Percentiles rank a stretch among this genome's conserved stretches.
These are phyloP conservation scores for Lithocarpus polystachyus DNA, from an alignment of 306 rosid species.

Conservation along the genomic window DNA sequence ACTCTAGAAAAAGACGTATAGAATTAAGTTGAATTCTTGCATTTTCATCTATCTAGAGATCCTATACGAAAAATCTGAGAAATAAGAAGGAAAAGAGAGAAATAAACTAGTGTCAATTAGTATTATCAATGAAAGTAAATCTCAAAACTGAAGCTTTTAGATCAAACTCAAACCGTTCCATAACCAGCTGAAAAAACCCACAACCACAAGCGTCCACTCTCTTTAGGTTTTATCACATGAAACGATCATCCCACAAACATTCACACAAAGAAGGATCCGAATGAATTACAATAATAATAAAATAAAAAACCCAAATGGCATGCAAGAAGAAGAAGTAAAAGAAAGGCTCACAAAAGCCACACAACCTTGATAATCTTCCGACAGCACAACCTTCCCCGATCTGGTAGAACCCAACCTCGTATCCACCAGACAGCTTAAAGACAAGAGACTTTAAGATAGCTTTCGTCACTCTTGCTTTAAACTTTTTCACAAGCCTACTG, in stretches of 20 bases:
- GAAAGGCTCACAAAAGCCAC: constrained; percentile 4
- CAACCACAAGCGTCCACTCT: neutral
- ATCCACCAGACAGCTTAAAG: constrained; percentile 20
- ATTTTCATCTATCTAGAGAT: neutral
- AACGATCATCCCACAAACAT: neutral
- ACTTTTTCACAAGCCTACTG: constrained; percentile 11
- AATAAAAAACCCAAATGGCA: neutral
- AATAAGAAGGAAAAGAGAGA: neutral
- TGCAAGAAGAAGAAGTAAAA: constrained; percentile 5
- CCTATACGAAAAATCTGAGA: neutral
- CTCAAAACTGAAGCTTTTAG: neutral
- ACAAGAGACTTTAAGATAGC: neutral
- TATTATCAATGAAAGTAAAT: neutral
- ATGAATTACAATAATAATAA: neutral
- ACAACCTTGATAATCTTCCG: constrained; percentile 36
- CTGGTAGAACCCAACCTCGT: constrained; percentile 42
- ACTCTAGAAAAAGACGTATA: neutral
- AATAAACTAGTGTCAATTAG: neutral
- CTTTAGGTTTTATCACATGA: neutral
- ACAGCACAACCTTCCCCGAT: constrained; percentile 31
- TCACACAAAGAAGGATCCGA: neutral
- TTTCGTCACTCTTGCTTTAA: constrained; percentile 14
- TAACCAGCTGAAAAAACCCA: neutral
- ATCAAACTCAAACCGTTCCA: neutral
- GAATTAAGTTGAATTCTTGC: too few relatives aligned